Evolutionary conservation across 768 basidiomycete genomes (phyloP), one percentile per base, ranked within the genome.

Genomic region (Phlegmacium glaucopus): DNA sequence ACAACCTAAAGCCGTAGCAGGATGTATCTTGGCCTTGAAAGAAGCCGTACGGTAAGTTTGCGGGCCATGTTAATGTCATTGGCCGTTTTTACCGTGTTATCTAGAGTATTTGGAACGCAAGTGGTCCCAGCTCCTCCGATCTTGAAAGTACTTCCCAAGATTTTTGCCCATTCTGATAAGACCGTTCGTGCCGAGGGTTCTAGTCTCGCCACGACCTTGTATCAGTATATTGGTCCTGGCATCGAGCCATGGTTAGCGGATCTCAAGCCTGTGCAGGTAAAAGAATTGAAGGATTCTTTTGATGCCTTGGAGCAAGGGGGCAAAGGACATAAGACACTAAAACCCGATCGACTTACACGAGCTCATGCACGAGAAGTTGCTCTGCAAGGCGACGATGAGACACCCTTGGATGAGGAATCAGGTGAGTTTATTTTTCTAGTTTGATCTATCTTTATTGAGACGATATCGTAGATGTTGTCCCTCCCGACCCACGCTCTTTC

Each of bases 261-360:
- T 50, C 77, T 99, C 51, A 99, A 99, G 63, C 93, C 95, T 1
- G 93, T 99, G 4, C 96, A 98, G 66, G 83, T 95, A 36, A 94
- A 96, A 64, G 96, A 99, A 57, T 65, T 99, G 57, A 91, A 90
- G 58, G 95, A 97, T 60, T 76, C 83, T 0, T 99, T 95, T 60
- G 91, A 90, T 47, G 71, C 64, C 16, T 71, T 95, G 75, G 90
- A 94, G 57, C 82, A 80, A 51, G 83, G 85, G n/a, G 87, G 86
- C 2, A 88, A 84, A 56, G 94, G 92, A 0, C 88, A 85, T 49
- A 95, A 93, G 9, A 75, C 75, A 6, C 69, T 92, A 25, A 90
- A 86, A 61, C 86, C 90, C 0, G 84, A 86, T 49, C 72, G 94
- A 45, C 68, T 82, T 53, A 98, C 96, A 12, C 77, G 87, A 47